A percentile compares a stretch with the other conserved stretches of the same genome.
These are phyloP conservation scores for Camellia sinensis DNA, from an alignment of 148 eudicot genomes.

Conservation along the genomic window DNA sequence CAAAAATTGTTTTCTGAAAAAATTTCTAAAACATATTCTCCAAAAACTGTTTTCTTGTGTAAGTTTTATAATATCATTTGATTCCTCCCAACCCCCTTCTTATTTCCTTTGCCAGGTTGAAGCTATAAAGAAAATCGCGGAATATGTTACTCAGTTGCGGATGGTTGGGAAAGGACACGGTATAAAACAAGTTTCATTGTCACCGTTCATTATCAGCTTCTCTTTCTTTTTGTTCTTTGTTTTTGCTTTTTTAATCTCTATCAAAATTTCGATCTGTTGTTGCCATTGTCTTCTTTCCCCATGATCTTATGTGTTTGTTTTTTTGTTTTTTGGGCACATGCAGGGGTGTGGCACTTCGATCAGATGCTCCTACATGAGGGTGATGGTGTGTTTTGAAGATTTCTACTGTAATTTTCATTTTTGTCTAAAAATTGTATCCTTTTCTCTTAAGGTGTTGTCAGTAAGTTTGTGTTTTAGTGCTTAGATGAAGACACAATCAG, in stretches of 20 bases:
- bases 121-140: constrained; percentile 82
- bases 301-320: background rate
- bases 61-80: background rate
- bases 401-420: background rate
- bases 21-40: too few species aligned
- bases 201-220: background rate
- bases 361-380: constrained; percentile 62
- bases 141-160: constrained; percentile 73
- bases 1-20: too few species aligned
- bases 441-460: background rate
- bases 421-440: background rate
- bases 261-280: background rate
- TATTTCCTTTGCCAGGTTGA: constrained; percentile 47
- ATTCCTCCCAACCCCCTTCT: background rate
- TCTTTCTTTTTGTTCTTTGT: background rate
- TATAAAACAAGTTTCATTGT: constrained; percentile 23
- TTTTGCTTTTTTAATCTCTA: background rate
- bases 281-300: background rate
- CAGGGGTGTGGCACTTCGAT: constrained; percentile 96
- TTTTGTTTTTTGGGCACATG: constrained; percentile 4
- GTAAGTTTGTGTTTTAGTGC: background rate
- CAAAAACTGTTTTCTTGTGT: background rate
- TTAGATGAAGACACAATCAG: background rate
- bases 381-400: constrained; percentile 16
- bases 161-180: constrained; percentile 90